Base-by-base conservation (phyloP, 306 rosid genomes). In the Corylus heterophylla region DNA sequence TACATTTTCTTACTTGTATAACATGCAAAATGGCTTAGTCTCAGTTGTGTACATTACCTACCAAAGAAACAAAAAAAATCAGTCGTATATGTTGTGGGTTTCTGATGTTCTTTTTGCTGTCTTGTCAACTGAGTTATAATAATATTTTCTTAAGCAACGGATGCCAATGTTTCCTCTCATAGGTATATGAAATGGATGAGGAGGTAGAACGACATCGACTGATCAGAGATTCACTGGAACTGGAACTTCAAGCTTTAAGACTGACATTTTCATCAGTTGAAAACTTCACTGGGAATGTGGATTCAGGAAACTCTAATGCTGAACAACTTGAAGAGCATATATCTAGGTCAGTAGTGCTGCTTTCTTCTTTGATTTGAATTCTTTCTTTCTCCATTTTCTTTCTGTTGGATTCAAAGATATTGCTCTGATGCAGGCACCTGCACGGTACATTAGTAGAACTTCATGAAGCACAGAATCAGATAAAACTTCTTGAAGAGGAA, bases 161-260 rank as follows among this genome's bases (percentile, higher is more conserved):
- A 8, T 39, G 39, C 13, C 10, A 35, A 39, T 64, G 73, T 54
- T 70, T 82, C 75, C 59, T 59, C 79, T 79, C 35, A 54, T 81
- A 91, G 98, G 98, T 89, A 71, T 75, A 78, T 84, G 98, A 91
- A 83, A 89, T 95, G 98, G 87, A 92, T 85, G 90, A 86, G 77
- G 98, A 92, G 86, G 98, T 91, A 45, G 92, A 85, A 83, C 86
- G 89, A 74, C 91, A 92, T 82, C 95, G 89, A 69, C 79, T 83
- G 68, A 89, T 88, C 76, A 90, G 87, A 86, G 94, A 91, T 74
- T 88, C 97, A 12, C 88, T 95, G 12, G 97, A 91, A 82, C 72
- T 77, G 81, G 97, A 95, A 81, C 93, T 90, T 69, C 91, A 90
- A 76, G 79, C 87, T 74, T 87, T 95, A 78, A 87, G 87, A 78